Percentiles rank a stretch among this genome's conserved stretches.
phyloP scores from a whole-genome alignment of 2,329 filamentous ascomycete genomes.

The Nakataea oryzae region DNA sequence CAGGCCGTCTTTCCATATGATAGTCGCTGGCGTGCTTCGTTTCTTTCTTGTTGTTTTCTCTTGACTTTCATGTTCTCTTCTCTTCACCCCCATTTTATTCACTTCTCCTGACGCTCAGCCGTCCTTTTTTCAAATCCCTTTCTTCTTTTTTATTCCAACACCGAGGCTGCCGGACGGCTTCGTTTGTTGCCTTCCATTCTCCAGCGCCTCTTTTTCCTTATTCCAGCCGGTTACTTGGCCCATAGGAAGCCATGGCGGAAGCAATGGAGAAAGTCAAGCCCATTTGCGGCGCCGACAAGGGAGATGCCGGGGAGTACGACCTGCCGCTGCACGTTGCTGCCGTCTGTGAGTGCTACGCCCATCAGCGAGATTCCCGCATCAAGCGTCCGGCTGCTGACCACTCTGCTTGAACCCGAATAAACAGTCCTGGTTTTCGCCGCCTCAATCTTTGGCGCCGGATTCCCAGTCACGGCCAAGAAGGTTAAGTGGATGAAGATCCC shows the following conservation, averaged over 20 bases:
- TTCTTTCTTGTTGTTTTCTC: slow-evolving; percentile 8
- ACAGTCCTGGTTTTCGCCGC: slow-evolving; percentile 28
- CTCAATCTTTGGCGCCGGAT: slow-evolving; percentile 34
- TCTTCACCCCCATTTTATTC: slow-evolving; percentile 6
- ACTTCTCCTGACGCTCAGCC: slow-evolving; percentile 12
- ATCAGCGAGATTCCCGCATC: not conserved
- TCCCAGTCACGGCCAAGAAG: slow-evolving; percentile 43
- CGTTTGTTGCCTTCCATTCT: slow-evolving; percentile 13
- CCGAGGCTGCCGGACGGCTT: slow-evolving; percentile 27
- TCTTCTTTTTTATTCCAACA: slow-evolving; percentile 13
- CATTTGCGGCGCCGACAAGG: slow-evolving; percentile 23
- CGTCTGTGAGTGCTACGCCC: slow-evolving; percentile 24
- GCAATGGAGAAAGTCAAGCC: slow-evolving; percentile 22
- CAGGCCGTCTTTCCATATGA: not conserved
- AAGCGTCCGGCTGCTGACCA: slow-evolving; percentile 4
- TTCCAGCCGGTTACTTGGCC: slow-evolving; percentile 4
- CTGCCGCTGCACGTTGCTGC: slow-evolving; percentile 27
- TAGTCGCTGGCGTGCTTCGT: slow-evolving; percentile 5
- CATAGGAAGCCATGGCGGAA: slow-evolving; percentile 3
- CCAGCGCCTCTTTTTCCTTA: slow-evolving; percentile 8
- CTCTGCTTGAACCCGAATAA: slow-evolving; percentile 1
- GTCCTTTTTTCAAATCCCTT: slow-evolving; percentile 11
- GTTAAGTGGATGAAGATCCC: slow-evolving; percentile 48
- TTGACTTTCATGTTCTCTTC: slow-evolving; percentile 8
- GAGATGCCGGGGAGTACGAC: slow-evolving; percentile 27